These are phyloP conservation scores for Lepiota brunneoincarnata DNA, from an alignment of 768 basidiomycete genomes.

Conservation along the genomic window DNA sequence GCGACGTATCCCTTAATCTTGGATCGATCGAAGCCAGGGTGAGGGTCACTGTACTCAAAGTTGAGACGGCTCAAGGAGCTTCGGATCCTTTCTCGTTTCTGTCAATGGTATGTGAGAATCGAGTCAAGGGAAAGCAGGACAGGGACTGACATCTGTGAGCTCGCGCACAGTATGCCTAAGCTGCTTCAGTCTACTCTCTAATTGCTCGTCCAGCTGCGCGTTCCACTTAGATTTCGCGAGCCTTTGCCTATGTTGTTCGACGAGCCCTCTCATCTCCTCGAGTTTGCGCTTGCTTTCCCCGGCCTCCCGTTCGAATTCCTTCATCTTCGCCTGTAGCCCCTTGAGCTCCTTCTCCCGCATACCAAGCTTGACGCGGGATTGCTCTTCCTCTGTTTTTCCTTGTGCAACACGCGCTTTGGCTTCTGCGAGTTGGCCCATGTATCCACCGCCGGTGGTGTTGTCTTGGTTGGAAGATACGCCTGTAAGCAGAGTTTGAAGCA, in stretches of 20 bases:
- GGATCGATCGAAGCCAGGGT: constrained; percentile 74
- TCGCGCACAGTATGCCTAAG: constrained; percentile 53
- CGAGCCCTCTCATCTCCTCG: constrained; percentile 51
- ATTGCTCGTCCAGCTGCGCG: constrained; percentile 64
- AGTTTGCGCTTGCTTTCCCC: constrained; percentile 72
- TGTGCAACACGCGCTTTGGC: constrained; percentile 75
- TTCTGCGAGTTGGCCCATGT: constrained; percentile 93
- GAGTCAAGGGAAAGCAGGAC: background rate
- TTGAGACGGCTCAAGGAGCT: constrained; percentile 68
- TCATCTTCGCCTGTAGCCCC: constrained; percentile 73
- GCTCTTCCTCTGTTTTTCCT: constrained; percentile 81
- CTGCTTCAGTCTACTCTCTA: constrained; percentile 45
- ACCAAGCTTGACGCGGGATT: constrained; percentile 68
- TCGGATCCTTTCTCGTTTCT: constrained; percentile 71
- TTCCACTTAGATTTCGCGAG: constrained; percentile 73
- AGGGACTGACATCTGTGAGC: constrained; percentile 59
- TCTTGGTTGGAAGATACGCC: constrained; percentile 74
- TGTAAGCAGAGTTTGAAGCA: constrained; percentile 92
- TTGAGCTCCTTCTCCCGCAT: constrained; percentile 81
- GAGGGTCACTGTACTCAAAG: constrained; percentile 80
- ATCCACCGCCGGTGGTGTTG: constrained; percentile 78
- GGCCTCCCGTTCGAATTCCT: constrained; percentile 82
- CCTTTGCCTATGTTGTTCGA: constrained; percentile 52
- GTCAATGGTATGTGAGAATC: background rate
- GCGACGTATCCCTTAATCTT: constrained; percentile 93